Conservation (phyloP, 805 yeast genomes). For the Kluyveromyces starmeri region DNA sequence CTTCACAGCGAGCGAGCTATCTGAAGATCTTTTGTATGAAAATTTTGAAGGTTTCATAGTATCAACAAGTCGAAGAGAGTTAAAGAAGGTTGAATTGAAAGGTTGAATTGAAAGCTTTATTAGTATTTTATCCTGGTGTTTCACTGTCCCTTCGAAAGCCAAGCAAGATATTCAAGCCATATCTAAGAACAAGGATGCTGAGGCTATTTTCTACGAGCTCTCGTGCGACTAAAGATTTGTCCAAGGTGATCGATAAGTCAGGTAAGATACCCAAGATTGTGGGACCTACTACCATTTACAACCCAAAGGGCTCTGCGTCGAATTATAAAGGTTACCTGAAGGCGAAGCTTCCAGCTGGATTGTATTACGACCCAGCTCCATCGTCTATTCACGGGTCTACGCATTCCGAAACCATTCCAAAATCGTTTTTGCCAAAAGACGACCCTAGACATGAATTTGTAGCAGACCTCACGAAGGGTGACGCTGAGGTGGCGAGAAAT, state of each 20-base stretch:
- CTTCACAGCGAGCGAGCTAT: no score
- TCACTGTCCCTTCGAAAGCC: no score
- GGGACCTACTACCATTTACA: conserved; percentile 34
- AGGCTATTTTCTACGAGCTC: conserved; percentile 13
- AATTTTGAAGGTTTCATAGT: no score
- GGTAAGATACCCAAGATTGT: conserved; percentile 14
- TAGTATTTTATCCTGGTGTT: no score
- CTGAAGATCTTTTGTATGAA: no score
- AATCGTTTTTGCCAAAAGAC: conserved; percentile 51
- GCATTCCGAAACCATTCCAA: conserved; percentile 48
- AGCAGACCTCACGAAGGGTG: conserved; percentile 30
- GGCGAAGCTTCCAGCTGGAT: conserved; percentile 43
- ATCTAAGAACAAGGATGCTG: no score
- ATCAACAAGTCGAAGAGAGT: no score
- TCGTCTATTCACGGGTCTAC: conserved; percentile 46
- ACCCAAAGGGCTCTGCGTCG: conserved; percentile 53
- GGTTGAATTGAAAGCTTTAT: no score
- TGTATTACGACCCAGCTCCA: conserved; percentile 56
- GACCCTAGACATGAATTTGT: conserved; percentile 46
- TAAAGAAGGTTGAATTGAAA: no score
- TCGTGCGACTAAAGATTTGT: conserved; percentile 8
- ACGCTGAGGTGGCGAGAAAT: conserved; percentile 26
- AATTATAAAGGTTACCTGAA: conserved; percentile 44
- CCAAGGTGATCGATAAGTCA: conserved; percentile 11
- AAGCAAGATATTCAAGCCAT: no score